Evolutionary conservation across 257 asterid genomes (phyloP).

Genomic region (Lycium barbarum): DNA sequence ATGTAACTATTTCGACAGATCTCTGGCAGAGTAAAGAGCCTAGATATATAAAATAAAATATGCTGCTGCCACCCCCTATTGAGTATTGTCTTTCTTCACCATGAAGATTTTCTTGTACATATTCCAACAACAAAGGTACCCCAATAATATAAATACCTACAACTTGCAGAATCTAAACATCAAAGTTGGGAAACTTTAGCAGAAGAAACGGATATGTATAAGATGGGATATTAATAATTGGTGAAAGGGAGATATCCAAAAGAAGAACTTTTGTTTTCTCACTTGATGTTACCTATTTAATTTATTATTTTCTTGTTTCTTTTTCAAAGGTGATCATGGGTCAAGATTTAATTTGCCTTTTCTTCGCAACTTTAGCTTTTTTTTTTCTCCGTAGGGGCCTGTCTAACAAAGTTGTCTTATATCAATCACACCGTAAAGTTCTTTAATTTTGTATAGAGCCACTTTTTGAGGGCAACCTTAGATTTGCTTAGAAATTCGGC

Average conservation of each 20-base stretch:
- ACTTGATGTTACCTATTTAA: not conserved
- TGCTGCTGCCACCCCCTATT: constrained; percentile 29
- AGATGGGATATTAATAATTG: constrained; percentile 26
- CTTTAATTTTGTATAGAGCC: constrained; percentile 20
- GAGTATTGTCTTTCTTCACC: constrained; percentile 37
- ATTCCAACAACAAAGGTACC: constrained; percentile 26
- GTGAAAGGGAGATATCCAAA: constrained; percentile 28
- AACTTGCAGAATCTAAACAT: constrained; percentile 32
- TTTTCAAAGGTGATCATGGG: constrained; percentile 35
- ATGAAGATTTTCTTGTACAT: constrained; percentile 35
- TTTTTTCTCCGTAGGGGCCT: constrained; percentile 27
- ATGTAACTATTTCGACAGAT: constrained; percentile 21
- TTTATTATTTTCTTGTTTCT: not conserved
- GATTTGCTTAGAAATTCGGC: not conserved
- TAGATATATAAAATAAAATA: constrained; percentile 28
- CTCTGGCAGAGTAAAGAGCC: constrained; percentile 39
- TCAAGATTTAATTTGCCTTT: constrained; percentile 36
- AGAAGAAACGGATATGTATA: not conserved
- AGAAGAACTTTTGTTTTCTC: constrained; percentile 32
- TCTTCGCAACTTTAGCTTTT: constrained; percentile 23
- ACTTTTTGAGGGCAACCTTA: constrained; percentile 20
- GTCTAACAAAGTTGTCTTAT: constrained; percentile 34
- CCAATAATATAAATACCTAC: constrained; percentile 29
- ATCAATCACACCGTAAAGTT: constrained; percentile 26
- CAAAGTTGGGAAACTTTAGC: constrained; percentile 27